Conservation (phyloP, 345 rosid species). For the Noccaea bulbosa region DNA sequence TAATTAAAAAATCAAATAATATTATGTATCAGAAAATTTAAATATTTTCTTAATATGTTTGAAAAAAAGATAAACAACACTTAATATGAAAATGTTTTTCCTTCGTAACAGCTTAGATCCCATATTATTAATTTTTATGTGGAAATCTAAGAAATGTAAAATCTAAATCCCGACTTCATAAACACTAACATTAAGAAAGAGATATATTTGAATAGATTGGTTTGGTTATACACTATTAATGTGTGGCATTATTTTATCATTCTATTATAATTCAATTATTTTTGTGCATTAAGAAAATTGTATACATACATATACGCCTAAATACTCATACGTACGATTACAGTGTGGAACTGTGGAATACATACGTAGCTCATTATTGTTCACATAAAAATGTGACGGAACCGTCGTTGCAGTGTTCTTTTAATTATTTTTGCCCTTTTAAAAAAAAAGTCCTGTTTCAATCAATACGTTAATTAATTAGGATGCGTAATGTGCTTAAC, state of each 20-base stretch:
- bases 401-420: background rate
- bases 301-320: background rate
- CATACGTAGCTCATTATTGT: background rate
- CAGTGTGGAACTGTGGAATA: background rate
- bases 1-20: too few relatives aligned
- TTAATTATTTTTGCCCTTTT: too few relatives aligned
- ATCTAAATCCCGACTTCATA: too few relatives aligned
- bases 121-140: too few relatives aligned
- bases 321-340: background rate
- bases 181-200: too few relatives aligned
- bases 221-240: background rate
- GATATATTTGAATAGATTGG: background rate
- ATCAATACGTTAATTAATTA: slow-evolving; percentile 6
- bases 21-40: too few relatives aligned
- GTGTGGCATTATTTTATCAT: slow-evolving; percentile 2
- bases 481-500: slow-evolving; percentile 20
- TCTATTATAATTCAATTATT: background rate
- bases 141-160: too few relatives aligned
- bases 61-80: too few relatives aligned
- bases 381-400: background rate
- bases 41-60: too few relatives aligned
- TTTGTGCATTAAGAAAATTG: slow-evolving; percentile 1
- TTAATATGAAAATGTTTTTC: too few relatives aligned
- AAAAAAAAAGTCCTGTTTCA: too few relatives aligned
- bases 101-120: too few relatives aligned